Conservation (phyloP, 2,329 filamentous ascomycete species). For the Pseudogymnoascus sp. region DNA sequence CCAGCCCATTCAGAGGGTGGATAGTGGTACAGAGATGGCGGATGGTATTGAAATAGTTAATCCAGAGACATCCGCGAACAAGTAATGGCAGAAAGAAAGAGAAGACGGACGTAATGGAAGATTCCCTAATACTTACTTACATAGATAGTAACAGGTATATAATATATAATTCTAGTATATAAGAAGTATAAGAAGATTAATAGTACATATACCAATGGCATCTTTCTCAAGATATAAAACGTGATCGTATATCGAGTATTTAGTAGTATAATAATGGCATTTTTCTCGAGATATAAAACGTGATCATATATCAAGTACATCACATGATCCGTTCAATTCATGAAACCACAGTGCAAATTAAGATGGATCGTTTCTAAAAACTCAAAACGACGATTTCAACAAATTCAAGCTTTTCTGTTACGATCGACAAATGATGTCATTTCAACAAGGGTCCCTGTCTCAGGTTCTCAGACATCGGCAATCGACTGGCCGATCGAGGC, state of each 20-base stretch:
- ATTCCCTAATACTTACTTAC: not conserved
- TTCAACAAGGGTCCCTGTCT: not conserved
- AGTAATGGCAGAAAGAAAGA: not conserved
- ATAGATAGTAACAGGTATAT: not conserved
- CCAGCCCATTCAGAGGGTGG: not conserved
- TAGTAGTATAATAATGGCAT: too few relatives aligned
- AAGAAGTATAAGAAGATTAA: not conserved
- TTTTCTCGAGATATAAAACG: not conserved
- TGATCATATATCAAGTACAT: not conserved
- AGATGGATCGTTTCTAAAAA: not conserved
- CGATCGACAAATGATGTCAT: constrained; percentile 1
- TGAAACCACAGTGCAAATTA: not conserved
- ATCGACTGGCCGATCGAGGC: not conserved
- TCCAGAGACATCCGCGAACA: not conserved
- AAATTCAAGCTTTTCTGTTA: constrained; percentile 2
- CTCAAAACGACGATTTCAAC: not conserved
- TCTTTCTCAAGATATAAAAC: not conserved
- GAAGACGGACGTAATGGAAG: not conserved
- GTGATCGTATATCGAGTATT: not conserved
- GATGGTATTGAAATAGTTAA: not conserved
- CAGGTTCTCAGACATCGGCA: not conserved
- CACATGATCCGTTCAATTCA: not conserved
- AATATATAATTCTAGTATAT: not conserved
- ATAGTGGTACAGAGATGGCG: not conserved
- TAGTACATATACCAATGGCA: too few relatives aligned